Evolutionary conservation across 1,284 basidiomycete genomes (phyloP), one percentile per base, ranked within the genome.

Genomic region (Kwoniella shivajii): DNA sequence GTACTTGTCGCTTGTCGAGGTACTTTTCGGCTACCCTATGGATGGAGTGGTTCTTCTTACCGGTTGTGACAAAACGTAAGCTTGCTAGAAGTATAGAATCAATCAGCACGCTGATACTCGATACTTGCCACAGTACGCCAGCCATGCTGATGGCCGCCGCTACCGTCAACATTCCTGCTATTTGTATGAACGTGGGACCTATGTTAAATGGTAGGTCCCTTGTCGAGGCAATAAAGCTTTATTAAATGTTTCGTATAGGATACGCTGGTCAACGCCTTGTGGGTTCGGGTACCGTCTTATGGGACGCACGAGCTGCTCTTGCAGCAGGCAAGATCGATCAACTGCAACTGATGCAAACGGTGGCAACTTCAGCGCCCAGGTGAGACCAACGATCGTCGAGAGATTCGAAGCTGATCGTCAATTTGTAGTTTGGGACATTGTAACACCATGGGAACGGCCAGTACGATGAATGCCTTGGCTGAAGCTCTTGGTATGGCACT

Each of bases 401-500:
- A 20, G 26, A 31, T 30, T 11, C 30, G 4, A 34, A 34, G 18
- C 46, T 38, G 3, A 18, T 56, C 6, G 13, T 55, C 56, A 44
- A 22, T 29, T 6, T 3, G 18, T 42, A 50, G 59, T 37, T 58
- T 64, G 9, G 72, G 75, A 3, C 75, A 77, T 62, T 78, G 76
- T 60, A 78, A 78, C 60, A 78, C 76, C 13, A 73, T 78, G 69
- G 76, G 76, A 31, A 74, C 72, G 3, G 72, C 71, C 14, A 65
- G 59, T 63, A 92, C 91, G 1, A 92, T 93, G 90, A 90, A 89
- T 63, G 88, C 88, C 36, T 86, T 87, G n/a, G 83, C 95, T 36
- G 93, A 97, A 77, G 92, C 90, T 1, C 83, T 96, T 60, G 94
- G 93, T 31, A 89, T 97, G 84, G 90, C 90, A 18, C 80, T 96